Percentiles rank a stretch among this genome's conserved stretches.
phyloP scores from a whole-genome alignment of 2,329 filamentous ascomycete genomes.

The Cordyceps militaris region DNA sequence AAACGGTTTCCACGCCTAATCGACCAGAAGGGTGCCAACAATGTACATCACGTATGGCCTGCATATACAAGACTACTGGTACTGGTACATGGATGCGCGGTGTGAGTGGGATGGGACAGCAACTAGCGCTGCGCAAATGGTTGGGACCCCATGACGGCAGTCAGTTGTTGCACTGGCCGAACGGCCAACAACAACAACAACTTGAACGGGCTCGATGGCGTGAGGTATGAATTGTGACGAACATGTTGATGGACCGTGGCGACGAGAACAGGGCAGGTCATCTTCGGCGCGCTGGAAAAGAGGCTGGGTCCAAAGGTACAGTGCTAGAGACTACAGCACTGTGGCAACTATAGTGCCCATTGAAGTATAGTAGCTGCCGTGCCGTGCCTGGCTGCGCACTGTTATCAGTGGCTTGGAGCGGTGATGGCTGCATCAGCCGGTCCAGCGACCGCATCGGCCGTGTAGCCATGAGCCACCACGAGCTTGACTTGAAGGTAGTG shows the following conservation, averaged over 20 bases:
- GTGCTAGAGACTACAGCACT: too few relatives aligned
- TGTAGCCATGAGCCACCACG: background rate
- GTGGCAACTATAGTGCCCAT: too few relatives aligned
- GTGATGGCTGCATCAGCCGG: background rate
- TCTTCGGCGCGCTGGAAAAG: too few relatives aligned
- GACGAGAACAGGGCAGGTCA: too few relatives aligned
- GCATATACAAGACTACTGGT: background rate
- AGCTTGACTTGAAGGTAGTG: background rate
- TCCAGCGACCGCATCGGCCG: too few relatives aligned
- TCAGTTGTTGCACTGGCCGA: background rate
- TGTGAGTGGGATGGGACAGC: slow-evolving; percentile 8
- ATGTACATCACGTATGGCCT: slow-evolving; percentile 5
- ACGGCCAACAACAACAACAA: background rate
- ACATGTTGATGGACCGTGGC: too few relatives aligned
- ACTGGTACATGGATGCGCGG: slow-evolving; percentile 4
- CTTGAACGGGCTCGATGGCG: too few relatives aligned
- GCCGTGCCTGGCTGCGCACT: background rate
- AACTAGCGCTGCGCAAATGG: slow-evolving; percentile 1
- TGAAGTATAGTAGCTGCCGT: background rate
- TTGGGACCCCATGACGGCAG: slow-evolving; percentile 7
- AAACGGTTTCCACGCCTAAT: background rate
- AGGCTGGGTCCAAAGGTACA: too few relatives aligned
- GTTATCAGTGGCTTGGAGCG: background rate
- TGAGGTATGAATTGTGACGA: too few relatives aligned
- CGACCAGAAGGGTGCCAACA: background rate